Evolutionary conservation across 371 early-diverging fungal genomes (phyloP).

Genomic region (Rhizopus arrhizus): DNA sequence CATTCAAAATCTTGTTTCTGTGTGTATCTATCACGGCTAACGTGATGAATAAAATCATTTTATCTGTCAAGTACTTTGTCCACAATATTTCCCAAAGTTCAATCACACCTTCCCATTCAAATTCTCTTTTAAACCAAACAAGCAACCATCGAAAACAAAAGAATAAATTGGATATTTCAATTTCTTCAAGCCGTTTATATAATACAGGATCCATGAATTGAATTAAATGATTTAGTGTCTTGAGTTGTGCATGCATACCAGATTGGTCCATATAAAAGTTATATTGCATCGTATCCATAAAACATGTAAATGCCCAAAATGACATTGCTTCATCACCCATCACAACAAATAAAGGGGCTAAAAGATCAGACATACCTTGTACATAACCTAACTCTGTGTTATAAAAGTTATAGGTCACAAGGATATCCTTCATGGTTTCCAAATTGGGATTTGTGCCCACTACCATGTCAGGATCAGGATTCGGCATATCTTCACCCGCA

Average conservation of each 20-base stretch:
- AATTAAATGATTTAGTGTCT: constrained; percentile 72
- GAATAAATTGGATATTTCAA: constrained; percentile 84
- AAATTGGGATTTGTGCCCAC: constrained; percentile 72
- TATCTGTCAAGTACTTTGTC: constrained; percentile 78
- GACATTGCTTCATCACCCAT: constrained; percentile 88
- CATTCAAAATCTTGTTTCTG: constrained; percentile 73
- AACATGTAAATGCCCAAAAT: constrained; percentile 89
- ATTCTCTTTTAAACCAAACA: constrained; percentile 94
- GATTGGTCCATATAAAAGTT: constrained; percentile 85
- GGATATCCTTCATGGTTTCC: constrained; percentile 83
- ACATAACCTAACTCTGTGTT: constrained; percentile 80
- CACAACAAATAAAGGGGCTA: constrained; percentile 84
- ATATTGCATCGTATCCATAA: constrained; percentile 85
- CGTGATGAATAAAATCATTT: constrained; percentile 88
- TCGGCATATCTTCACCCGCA: constrained; percentile 20
- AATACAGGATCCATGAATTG: constrained; percentile 82
- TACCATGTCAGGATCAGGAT: constrained; percentile 14
- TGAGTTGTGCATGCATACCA: constrained; percentile 87
- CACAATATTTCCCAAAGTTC: constrained; percentile 90
- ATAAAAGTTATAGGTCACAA: constrained; percentile 87
- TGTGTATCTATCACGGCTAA: constrained; percentile 85
- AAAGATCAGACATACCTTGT: constrained; percentile 95
- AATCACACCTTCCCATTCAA: constrained; percentile 81
- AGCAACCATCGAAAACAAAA: constrained; percentile 96
- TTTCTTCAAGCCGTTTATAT: constrained; percentile 74